Evolutionary conservation across 1,139 yeast genomes (phyloP), one percentile per base, ranked within the genome.

Genomic region (Suhomyces atakaporum): DNA sequence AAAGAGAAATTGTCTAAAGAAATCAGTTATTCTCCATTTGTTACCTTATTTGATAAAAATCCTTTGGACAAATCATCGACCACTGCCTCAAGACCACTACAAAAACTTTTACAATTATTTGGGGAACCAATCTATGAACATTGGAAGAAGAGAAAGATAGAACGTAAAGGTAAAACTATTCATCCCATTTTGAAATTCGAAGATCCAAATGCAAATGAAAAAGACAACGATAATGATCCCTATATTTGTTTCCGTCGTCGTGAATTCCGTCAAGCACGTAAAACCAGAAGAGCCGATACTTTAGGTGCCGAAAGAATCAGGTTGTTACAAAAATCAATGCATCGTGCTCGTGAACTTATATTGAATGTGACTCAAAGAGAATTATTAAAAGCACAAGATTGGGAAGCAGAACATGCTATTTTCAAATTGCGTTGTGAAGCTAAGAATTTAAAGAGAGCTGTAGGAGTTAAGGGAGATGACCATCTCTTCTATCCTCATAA

Each of bases 201-300:
- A 62, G 94, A 87, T 51, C 88, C 87, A 13, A 69, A 63, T 49
- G 75, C 75, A 4, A 79, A 78, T 39, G 96, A 89, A 47, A 86
- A 86, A 51, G 97, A 90, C 53, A 78, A 78, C 49, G 98, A 92
- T 54, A 79, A 77, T 43, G 97, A 92, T 60, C 97, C 99, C 1
- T 92, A 94, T 60, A 84, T 89, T 29, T 88, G 97, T 66, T 92
- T 94, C 68, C 79, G 99, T 55, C 81, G 97, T 52, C 84, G 99
- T 61, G 98, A 90, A 55, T 84, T 89, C 49, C 80, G 98, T 47
- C 97, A 87, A 58, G 95, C 95, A 26, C 83, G 99, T 60, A 92
- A 92, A 60, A 94, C 99, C 0, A 79, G 99, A 59, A 78, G 97
- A 47, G 88, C 97, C 0, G 99, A 94, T 63, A 79, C 86, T 24